phyloP scores from a whole-genome alignment of 805 yeast genomes.

The Teunomyces stri region DNA sequence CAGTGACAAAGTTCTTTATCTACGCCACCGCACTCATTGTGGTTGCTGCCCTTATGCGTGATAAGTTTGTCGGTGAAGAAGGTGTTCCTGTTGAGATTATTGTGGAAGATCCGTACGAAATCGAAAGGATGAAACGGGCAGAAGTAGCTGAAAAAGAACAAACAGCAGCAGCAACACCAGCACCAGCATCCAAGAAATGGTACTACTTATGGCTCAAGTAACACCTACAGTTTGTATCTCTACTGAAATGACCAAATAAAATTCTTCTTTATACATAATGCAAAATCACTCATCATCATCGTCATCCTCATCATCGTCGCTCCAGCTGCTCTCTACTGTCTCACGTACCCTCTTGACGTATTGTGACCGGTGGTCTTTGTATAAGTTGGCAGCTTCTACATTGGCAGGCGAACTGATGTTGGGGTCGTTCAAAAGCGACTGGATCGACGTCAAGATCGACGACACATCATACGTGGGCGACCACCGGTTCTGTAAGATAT shows the following conservation, averaged over 20 bases:
- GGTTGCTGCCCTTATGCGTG: constrained; percentile 53
- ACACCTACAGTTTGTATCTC: no score
- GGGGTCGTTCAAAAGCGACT: constrained; percentile 90
- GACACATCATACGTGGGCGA: constrained; percentile 98
- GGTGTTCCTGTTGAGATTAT: constrained; percentile 40
- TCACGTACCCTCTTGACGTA: constrained; percentile 89
- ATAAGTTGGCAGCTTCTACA: constrained; percentile 94
- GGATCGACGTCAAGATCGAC: constrained; percentile 89
- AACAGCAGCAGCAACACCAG: constrained; percentile 10
- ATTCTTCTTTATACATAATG: no score
- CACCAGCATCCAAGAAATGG: constrained; percentile 35
- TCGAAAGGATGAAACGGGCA: constrained; percentile 18
- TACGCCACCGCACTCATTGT: constrained; percentile 48
- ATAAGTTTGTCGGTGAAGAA: constrained; percentile 48
- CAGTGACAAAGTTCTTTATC: constrained; percentile 52
- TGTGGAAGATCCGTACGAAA: constrained; percentile 37
- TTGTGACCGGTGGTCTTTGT: constrained; percentile 92
- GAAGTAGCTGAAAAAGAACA: constrained; percentile 6
- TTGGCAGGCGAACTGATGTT: constrained; percentile 96
- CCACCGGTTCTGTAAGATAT: constrained; percentile 96
- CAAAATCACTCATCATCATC: constrained; percentile 29
- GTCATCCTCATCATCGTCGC: constrained; percentile 68
- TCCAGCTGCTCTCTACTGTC: constrained; percentile 94
- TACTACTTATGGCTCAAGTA: constrained; percentile 50
- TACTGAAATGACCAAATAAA: no score